These are phyloP conservation scores for Juglanconis oblonga DNA, from an alignment of 2,329 filamentous ascomycete genomes.

Conservation along the genomic window DNA sequence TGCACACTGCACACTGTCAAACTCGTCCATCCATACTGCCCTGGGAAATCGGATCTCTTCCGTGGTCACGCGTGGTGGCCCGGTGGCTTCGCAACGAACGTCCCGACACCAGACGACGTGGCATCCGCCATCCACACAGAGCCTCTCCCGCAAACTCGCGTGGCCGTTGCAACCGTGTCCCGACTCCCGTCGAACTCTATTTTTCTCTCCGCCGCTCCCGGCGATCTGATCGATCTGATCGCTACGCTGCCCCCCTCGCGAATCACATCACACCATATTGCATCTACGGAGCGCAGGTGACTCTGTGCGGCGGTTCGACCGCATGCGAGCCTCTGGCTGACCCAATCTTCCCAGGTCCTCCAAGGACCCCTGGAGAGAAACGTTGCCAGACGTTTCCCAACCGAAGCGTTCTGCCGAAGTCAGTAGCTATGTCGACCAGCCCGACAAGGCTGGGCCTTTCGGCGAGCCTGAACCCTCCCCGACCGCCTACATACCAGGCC, in stretches of 20 bases:
- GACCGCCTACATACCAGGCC: neutral
- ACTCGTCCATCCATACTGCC: neutral
- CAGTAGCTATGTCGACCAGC: constrained; percentile 4
- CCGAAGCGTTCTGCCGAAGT: neutral
- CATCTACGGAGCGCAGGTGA: neutral
- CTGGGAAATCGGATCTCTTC: neutral
- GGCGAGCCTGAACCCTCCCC: constrained; percentile 36
- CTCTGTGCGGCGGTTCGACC: too few relatives aligned
- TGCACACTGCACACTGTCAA: neutral
- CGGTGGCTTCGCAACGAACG: neutral
- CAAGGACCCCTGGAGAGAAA: neutral
- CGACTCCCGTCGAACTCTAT: constrained; percentile 8
- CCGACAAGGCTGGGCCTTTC: neutral
- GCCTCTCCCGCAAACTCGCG: neutral
- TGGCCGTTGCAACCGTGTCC: constrained; percentile 7
- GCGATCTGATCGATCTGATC: neutral
- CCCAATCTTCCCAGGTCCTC: neutral
- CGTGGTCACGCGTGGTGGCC: neutral
- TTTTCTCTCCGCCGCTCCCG: neutral
- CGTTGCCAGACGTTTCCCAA: neutral
- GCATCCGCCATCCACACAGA: neutral
- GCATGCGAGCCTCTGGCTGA: neutral
- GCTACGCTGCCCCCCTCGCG: neutral
- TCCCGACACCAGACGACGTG: neutral
- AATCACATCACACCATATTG: neutral